A percentile compares a stretch with the other conserved stretches of the same genome.
These are phyloP conservation scores for Leishmania arabica DNA, from an alignment of 208 protist genomes.

Conservation along the genomic window DNA sequence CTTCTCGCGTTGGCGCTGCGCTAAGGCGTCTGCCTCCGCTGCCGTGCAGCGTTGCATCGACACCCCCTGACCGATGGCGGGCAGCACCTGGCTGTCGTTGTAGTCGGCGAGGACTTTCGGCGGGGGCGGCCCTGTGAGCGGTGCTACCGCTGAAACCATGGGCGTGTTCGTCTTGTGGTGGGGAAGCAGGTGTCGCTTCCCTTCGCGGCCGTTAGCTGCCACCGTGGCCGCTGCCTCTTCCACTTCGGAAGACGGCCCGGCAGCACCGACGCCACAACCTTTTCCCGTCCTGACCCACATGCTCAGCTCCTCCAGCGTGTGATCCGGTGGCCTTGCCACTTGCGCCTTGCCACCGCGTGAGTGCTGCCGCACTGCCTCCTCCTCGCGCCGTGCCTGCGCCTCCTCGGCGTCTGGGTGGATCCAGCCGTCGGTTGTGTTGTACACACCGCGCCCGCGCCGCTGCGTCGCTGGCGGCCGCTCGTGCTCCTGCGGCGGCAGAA, in stretches of 20 bases:
- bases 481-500: constrained; percentile 15
- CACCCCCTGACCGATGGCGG: constrained; percentile 8
- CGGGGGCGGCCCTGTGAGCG: constrained; percentile 2
- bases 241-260: background rate
- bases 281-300: constrained; percentile 27
- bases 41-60: constrained; percentile 12
- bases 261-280: background rate
- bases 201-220: background rate
- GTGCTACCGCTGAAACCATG: background rate
- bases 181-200: constrained; percentile 3
- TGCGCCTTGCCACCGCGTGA: constrained; percentile 43
- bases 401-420: constrained; percentile 33
- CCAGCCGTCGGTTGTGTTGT: constrained; percentile 27
- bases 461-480: constrained; percentile 7
- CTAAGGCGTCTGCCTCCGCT: constrained; percentile 21
- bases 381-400: constrained; percentile 16
- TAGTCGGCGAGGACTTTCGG: constrained; percentile 13
- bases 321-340: constrained; percentile 49
- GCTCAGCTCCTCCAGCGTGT: constrained; percentile 58
- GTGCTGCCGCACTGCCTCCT: constrained; percentile 12
- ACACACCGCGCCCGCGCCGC: constrained; percentile 33
- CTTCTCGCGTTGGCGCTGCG: constrained; percentile 26
- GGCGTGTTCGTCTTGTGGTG: background rate
- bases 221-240: background rate
- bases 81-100: constrained; percentile 14